These are phyloP conservation scores for Lagerstroemia speciosa DNA, from an alignment of 345 rosid genomes.

Conservation along the genomic window DNA sequence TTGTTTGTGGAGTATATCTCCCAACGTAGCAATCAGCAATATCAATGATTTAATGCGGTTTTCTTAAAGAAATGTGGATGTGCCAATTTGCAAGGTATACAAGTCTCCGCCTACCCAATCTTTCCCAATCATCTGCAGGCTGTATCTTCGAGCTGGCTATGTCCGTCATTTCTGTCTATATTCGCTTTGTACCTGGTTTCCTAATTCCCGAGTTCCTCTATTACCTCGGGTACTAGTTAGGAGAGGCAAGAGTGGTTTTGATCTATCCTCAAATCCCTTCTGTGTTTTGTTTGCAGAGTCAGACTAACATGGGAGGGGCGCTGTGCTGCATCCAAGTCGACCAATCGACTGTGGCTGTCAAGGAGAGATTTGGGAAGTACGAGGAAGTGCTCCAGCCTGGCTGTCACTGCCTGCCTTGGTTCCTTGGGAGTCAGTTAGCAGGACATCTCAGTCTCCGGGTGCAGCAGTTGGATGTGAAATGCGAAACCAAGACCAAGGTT, in stretches of 20 bases:
- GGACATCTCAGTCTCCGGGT: conserved; percentile 33
- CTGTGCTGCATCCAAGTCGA: conserved; percentile 26
- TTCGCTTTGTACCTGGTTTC: too few species aligned
- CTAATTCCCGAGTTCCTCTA: too few species aligned
- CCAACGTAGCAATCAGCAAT: too few species aligned
- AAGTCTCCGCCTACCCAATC: not conserved
- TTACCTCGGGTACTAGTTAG: not conserved
- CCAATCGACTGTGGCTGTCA: conserved; percentile 31
- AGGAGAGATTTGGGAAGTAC: conserved; percentile 32
- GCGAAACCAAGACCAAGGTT: conserved; percentile 40
- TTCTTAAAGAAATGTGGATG: not conserved
- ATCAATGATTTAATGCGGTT: not conserved
- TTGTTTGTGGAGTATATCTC: not conserved
- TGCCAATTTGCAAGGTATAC: not conserved
- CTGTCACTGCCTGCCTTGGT: conserved; percentile 37
- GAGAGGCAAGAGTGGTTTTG: not conserved
- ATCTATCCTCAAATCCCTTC: not conserved
- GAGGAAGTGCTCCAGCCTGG: conserved; percentile 33
- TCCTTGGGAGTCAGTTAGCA: conserved; percentile 26
- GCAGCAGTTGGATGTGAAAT: conserved; percentile 35
- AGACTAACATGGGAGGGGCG: conserved; percentile 29
- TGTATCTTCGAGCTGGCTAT: not conserved
- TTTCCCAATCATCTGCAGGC: not conserved
- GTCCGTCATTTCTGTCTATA: not conserved
- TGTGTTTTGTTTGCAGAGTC: not conserved